Percentiles rank a stretch among this genome's conserved stretches.
phyloP scores from a whole-genome alignment of 768 basidiomycete species.

The Rickenella mellea region DNA sequence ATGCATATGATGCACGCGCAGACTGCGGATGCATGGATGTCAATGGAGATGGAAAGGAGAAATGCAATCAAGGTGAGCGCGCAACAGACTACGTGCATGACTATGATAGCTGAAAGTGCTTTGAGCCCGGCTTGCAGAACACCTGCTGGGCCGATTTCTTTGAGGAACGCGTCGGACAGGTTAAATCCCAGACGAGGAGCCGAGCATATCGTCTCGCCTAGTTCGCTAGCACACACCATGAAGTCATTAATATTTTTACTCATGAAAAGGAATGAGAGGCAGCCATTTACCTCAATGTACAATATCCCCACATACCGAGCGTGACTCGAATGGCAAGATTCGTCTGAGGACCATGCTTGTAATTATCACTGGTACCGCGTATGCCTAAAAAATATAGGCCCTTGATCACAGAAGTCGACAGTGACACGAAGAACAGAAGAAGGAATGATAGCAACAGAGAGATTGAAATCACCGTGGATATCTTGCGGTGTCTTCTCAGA shows the following conservation, averaged over 20 bases:
- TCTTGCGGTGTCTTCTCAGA: too few relatives aligned
- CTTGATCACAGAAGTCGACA: slow-evolving; percentile 70
- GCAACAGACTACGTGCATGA: slow-evolving; percentile 60
- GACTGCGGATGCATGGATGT: slow-evolving; percentile 39
- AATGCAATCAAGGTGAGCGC: slow-evolving; percentile 47
- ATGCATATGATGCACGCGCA: slow-evolving; percentile 52
- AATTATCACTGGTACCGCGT: slow-evolving; percentile 21
- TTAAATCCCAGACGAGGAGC: slow-evolving; percentile 63
- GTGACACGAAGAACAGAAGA: slow-evolving; percentile 66
- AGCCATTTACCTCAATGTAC: slow-evolving; percentile 41
- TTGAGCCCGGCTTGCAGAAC: slow-evolving; percentile 39
- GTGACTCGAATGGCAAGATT: slow-evolving; percentile 49
- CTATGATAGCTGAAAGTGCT: slow-evolving; percentile 36
- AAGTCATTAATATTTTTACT: background rate
- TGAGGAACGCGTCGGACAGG: slow-evolving; percentile 36
- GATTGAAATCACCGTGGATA: too few relatives aligned
- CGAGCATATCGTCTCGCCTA: slow-evolving; percentile 45
- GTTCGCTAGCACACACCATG: slow-evolving; percentile 24
- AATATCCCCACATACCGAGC: slow-evolving; percentile 81
- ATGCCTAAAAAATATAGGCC: slow-evolving; percentile 52
- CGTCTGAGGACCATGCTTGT: slow-evolving; percentile 31
- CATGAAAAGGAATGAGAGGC: background rate
- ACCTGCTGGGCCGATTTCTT: slow-evolving; percentile 33
- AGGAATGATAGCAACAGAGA: slow-evolving; percentile 56
- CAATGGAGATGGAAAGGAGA: slow-evolving; percentile 39